phyloP scores from a whole-genome alignment of 2,329 filamentous ascomycete species.

The Sclerotinia minor region DNA sequence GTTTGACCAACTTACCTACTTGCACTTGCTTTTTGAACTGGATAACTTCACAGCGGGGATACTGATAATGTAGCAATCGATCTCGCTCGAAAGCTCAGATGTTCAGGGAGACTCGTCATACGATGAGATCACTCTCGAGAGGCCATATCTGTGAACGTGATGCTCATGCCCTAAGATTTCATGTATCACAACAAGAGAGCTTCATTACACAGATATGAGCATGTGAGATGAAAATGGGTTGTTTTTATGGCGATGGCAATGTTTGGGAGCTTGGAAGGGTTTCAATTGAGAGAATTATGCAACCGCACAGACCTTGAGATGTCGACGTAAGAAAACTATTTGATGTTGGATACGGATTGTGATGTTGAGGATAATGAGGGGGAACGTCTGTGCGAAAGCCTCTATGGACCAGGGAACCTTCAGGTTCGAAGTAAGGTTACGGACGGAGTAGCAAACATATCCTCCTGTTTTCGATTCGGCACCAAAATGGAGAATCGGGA shows the following conservation, averaged over 20 bases:
- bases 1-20: background rate
- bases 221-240: background rate
- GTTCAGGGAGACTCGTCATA: background rate
- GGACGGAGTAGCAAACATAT: background rate
- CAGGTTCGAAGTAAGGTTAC: background rate
- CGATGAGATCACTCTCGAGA: background rate
- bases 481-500: constrained; percentile 10
- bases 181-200: background rate
- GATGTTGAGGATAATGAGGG: background rate
- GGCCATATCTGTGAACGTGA: background rate
- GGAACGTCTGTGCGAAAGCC: constrained; percentile 17
- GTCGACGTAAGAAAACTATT: constrained; percentile 3
- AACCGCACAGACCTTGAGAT: constrained; percentile 16
- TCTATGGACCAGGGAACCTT: background rate
- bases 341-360: background rate
- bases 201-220: background rate
- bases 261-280: background rate
- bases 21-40: constrained; percentile 5
- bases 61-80: too few species aligned
- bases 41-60: too few species aligned
- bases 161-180: background rate
- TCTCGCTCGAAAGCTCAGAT: too few species aligned
- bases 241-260: background rate
- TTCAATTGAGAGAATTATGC: background rate
- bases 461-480: constrained; percentile 13